Conservation (phyloP, 768 basidiomycete species). For the Phylloporus arenicola region DNA sequence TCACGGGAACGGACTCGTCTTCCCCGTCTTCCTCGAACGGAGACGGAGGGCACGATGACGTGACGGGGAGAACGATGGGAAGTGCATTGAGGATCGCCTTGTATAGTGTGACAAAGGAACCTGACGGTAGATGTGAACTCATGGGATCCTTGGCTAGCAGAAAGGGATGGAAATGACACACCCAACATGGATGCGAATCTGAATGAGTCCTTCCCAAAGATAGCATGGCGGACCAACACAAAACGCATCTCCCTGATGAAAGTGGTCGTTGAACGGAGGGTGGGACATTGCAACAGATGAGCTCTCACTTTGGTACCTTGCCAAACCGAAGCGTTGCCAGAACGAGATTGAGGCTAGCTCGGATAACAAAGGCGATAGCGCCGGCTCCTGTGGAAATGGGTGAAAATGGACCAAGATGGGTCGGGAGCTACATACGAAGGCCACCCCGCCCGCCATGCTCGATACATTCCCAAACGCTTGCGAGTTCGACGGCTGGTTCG, state of each 20-base stretch:
- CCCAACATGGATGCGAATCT: slow-evolving; percentile 89
- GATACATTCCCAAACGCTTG: slow-evolving; percentile 58
- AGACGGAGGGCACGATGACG: slow-evolving; percentile 15
- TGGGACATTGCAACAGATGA: neutral
- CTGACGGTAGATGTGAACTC: slow-evolving; percentile 30
- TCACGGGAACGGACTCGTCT: slow-evolving; percentile 9
- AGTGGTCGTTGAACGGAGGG: neutral
- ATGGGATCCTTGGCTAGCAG: neutral
- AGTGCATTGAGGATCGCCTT: slow-evolving; percentile 75
- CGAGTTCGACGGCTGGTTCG: slow-evolving; percentile 65
- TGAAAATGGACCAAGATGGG: neutral
- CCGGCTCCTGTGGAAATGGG: slow-evolving; percentile 57
- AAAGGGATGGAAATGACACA: slow-evolving; percentile 18
- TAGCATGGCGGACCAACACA: slow-evolving; percentile 67
- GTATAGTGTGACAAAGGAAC: slow-evolving; percentile 72
- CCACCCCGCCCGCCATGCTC: slow-evolving; percentile 69
- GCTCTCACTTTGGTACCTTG: slow-evolving; percentile 55
- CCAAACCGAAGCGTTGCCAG: slow-evolving; percentile 71
- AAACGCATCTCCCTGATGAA: slow-evolving; percentile 55
- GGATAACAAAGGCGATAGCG: slow-evolving; percentile 71
- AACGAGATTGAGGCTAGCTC: slow-evolving; percentile 79
- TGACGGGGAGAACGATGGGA: slow-evolving; percentile 59
- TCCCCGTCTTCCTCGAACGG: slow-evolving; percentile 30
- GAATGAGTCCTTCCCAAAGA: slow-evolving; percentile 79
- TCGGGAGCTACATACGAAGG: slow-evolving; percentile 47